phyloP scores from a whole-genome alignment of 257 asterid genomes.

The Osmanthus fragrans region DNA sequence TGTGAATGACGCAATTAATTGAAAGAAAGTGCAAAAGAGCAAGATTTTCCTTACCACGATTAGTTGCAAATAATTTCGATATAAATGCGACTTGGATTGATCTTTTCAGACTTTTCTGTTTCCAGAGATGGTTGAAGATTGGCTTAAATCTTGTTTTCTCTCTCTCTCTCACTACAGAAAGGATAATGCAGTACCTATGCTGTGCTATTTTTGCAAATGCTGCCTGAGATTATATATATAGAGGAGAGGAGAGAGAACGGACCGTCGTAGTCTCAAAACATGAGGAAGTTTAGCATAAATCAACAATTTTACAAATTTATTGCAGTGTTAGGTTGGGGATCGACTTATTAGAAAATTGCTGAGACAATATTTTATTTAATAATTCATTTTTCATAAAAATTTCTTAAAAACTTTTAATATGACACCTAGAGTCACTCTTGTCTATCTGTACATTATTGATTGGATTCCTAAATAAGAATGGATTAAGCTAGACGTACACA shows the following conservation, averaged over 20 bases:
- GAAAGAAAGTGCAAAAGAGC: background rate
- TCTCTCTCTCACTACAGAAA: background rate
- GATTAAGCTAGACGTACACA: too few relatives aligned
- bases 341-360: too few relatives aligned
- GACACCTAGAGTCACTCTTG: too few relatives aligned
- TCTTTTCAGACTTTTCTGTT: background rate
- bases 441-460: too few relatives aligned
- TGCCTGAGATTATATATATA: background rate
- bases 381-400: too few relatives aligned
- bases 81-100: background rate
- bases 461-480: too few relatives aligned
- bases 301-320: too few relatives aligned
- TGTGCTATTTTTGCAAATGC: background rate
- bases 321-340: too few relatives aligned
- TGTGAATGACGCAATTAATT: background rate
- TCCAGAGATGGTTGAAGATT: background rate
- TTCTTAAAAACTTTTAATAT: too few relatives aligned
- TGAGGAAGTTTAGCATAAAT: too few relatives aligned
- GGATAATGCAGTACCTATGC: background rate
- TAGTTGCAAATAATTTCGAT: background rate
- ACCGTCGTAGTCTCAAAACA: background rate
- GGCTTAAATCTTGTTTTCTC: too few relatives aligned
- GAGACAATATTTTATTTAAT: too few relatives aligned
- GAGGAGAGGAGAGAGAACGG: background rate
- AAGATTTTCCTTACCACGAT: background rate